A percentile compares a stretch with the other conserved stretches of the same genome.
Evolutionary conservation across 495 filamentous ascomycete species (phyloP).

Genomic region (Penicillium argentinense): DNA sequence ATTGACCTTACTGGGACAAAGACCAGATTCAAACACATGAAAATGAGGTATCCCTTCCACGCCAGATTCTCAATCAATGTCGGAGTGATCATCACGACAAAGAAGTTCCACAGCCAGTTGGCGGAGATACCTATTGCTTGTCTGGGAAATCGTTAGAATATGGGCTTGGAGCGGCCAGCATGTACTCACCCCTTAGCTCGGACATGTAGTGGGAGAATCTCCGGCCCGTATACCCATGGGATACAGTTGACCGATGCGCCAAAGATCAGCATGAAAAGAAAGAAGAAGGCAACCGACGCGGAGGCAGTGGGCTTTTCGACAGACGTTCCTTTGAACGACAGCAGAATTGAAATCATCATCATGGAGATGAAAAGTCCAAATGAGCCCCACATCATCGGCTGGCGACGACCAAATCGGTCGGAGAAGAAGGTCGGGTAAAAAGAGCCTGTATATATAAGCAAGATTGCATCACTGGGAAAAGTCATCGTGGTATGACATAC

Average conservation of each 20-base stretch:
- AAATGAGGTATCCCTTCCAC: constrained; percentile 63
- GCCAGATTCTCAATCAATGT: constrained; percentile 48
- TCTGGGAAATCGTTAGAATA: too few relatives aligned
- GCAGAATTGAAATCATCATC: constrained; percentile 47
- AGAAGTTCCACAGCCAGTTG: constrained; percentile 53
- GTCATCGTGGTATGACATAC: constrained; percentile 11
- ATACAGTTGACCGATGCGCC: constrained; percentile 50
- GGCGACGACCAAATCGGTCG: constrained; percentile 50
- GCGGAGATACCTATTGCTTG: constrained; percentile 34
- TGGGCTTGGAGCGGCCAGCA: background rate
- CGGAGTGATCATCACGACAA: constrained; percentile 60
- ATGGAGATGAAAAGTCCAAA: constrained; percentile 43
- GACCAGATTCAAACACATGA: constrained; percentile 53
- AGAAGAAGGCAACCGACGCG: constrained; percentile 43
- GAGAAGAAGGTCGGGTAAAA: constrained; percentile 36
- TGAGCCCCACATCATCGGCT: constrained; percentile 53
- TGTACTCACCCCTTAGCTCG: constrained; percentile 39
- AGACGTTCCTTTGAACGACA: constrained; percentile 28
- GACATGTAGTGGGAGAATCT: constrained; percentile 44
- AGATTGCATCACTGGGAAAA: too few relatives aligned
- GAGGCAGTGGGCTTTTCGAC: constrained; percentile 33
- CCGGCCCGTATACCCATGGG: constrained; percentile 48
- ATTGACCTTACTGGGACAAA: constrained; percentile 37
- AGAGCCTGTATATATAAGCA: too few relatives aligned
- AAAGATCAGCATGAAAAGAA: constrained; percentile 48